Evolutionary conservation across 2,329 filamentous ascomycete species (phyloP).

Genomic region (Exserohilum turcica): DNA sequence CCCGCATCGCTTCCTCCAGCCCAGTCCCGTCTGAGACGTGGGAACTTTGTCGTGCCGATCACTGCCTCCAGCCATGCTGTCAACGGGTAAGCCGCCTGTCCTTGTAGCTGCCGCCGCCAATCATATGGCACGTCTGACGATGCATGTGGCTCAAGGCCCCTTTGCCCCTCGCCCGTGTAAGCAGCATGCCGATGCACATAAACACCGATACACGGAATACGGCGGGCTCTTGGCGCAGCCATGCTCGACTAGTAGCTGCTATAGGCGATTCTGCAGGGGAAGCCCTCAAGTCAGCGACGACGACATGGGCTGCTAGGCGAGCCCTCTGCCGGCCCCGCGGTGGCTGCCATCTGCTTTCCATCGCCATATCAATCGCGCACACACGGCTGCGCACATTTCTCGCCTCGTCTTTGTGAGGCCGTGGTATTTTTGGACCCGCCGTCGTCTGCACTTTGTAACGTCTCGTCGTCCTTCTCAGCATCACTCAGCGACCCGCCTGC

Average conservation of each 20-base stretch:
- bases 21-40: no score
- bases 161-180: no score
- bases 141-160: no score
- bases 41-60: no score
- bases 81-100: no score
- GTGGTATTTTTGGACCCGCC: not conserved
- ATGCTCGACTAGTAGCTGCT: conserved; percentile 1
- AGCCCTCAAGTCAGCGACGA: conserved; percentile 17
- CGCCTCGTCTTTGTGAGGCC: not conserved
- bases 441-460: conserved; percentile 4
- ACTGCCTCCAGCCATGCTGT: not conserved
- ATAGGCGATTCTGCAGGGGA: conserved; percentile 14
- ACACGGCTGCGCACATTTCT: conserved; percentile 2
- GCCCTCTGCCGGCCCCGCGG: conserved; percentile 8
- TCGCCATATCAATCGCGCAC: conserved; percentile 12
- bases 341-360: not conserved
- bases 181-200: no score
- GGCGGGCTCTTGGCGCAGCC: no score
- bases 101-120: not conserved
- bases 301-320: conserved; percentile 16
- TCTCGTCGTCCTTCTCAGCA: conserved; percentile 6
- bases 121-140: not conserved
- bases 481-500: not conserved
- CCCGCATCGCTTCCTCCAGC: no score
- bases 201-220: not conserved